These are phyloP conservation scores for Cenococcum geophilum DNA, from an alignment of 495 filamentous ascomycete genomes.

Conservation along the genomic window DNA sequence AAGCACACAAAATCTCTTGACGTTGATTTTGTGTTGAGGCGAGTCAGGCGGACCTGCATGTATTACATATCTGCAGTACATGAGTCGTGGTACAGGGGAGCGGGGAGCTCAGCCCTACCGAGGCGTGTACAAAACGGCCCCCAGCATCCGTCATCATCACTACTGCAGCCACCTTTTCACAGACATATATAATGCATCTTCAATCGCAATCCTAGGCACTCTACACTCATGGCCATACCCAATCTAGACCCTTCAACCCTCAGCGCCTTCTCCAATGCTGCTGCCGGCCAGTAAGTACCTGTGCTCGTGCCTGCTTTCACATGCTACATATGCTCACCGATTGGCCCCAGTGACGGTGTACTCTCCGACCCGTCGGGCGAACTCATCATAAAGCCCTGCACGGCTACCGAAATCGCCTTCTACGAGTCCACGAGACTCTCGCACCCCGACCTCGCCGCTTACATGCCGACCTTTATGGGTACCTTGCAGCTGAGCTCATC, in stretches of 20 bases:
- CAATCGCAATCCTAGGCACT: neutral
- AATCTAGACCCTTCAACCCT: constrained; percentile 41
- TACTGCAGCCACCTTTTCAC: neutral
- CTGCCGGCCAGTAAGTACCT: constrained; percentile 85
- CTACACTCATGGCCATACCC: constrained; percentile 14
- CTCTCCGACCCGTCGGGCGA: constrained; percentile 77
- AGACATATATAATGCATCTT: too few relatives aligned
- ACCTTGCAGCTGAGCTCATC: constrained; percentile 53
- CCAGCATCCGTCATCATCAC: neutral
- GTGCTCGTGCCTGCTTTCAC: neutral
- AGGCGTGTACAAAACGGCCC: neutral
- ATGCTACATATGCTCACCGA: too few relatives aligned
- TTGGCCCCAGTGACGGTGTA: constrained; percentile 71
- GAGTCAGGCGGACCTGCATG: too few relatives aligned
- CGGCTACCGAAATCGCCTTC: constrained; percentile 77
- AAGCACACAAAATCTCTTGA: too few relatives aligned
- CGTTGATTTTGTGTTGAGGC: too few relatives aligned
- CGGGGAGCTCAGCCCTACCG: neutral
- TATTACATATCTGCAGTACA: too few relatives aligned
- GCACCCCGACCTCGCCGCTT: constrained; percentile 65
- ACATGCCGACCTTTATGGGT: constrained; percentile 82
- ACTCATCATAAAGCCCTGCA: constrained; percentile 93
- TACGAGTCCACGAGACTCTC: constrained; percentile 66
- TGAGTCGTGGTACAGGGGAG: too few relatives aligned
- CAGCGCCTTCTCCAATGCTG: constrained; percentile 69